Evolutionary conservation across 2,329 filamentous ascomycete genomes (phyloP).

Genomic region (Pyrenophora graminea): DNA sequence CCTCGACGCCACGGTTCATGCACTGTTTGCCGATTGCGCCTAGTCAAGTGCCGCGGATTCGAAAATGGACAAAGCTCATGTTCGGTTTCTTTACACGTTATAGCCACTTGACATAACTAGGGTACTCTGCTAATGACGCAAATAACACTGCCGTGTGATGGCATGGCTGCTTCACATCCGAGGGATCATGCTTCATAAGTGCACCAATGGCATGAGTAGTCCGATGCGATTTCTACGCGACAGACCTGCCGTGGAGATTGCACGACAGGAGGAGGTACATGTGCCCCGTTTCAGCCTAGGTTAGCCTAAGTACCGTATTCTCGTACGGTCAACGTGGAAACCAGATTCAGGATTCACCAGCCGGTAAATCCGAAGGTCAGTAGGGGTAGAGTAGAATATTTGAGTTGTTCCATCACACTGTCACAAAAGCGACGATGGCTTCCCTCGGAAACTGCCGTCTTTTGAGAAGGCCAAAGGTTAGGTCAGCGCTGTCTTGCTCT

Average conservation of each 20-base stretch:
- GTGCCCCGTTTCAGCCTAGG: not conserved
- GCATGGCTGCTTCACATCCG: constrained; percentile 4
- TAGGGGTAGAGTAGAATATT: too few relatives aligned
- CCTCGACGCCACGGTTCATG: constrained; percentile 13
- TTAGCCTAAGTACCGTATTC: not conserved
- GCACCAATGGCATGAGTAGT: not conserved
- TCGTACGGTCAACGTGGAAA: not conserved
- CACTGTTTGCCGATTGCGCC: not conserved
- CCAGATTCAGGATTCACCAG: not conserved
- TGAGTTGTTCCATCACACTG: too few relatives aligned
- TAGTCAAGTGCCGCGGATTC: not conserved
- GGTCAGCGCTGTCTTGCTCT: too few relatives aligned
- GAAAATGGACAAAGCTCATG: constrained; percentile 2
- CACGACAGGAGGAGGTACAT: not conserved
- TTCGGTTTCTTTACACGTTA: not conserved
- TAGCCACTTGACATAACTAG: not conserved
- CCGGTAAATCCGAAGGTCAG: too few relatives aligned
- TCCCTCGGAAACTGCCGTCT: too few relatives aligned
- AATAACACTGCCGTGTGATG: not conserved
- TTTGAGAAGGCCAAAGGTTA: too few relatives aligned
- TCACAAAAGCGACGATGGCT: too few relatives aligned
- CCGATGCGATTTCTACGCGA: not conserved
- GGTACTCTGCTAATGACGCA: not conserved
- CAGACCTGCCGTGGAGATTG: not conserved
- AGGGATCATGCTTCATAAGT: not conserved